Conservation (phyloP, 768 basidiomycete species). For the Amanita polypyramis region DNA sequence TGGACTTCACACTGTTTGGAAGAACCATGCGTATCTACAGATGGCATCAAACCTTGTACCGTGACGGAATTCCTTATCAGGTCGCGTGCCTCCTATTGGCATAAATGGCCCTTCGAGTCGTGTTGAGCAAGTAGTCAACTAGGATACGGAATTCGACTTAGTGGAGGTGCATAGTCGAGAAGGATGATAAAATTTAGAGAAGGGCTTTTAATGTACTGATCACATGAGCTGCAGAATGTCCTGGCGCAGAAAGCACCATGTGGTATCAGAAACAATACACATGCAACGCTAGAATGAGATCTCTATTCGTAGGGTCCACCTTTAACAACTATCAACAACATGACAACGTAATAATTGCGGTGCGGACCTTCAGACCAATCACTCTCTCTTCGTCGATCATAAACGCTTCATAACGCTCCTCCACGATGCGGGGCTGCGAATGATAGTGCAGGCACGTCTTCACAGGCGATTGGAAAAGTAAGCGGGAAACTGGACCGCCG, state of each 20-base stretch:
- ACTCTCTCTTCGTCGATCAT: constrained; percentile 17
- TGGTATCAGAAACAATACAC: not conserved
- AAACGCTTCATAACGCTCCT: constrained; percentile 11
- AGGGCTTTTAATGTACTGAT: too few species aligned
- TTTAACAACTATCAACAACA: not conserved
- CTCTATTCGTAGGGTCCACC: not conserved
- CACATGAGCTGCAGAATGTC: too few species aligned
- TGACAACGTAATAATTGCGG: not conserved
- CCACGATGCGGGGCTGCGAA: not conserved
- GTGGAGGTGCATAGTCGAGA: too few species aligned
- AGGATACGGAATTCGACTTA: too few species aligned
- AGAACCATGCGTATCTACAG: too few species aligned
- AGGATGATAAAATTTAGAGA: too few species aligned
- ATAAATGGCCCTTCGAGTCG: too few species aligned
- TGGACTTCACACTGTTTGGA: too few species aligned
- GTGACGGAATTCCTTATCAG: too few species aligned
- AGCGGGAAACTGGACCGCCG: not conserved
- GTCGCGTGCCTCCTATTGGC: too few species aligned
- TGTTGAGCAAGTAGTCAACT: too few species aligned
- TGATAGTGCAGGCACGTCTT: constrained; percentile 11
- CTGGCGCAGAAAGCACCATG: not conserved
- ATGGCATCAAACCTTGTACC: too few species aligned
- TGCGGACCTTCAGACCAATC: constrained; percentile 14
- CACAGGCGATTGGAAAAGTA: constrained; percentile 9
- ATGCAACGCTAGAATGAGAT: not conserved